Conservation (phyloP, 2,329 filamentous ascomycete genomes). For the Lachnellula suecica region DNA sequence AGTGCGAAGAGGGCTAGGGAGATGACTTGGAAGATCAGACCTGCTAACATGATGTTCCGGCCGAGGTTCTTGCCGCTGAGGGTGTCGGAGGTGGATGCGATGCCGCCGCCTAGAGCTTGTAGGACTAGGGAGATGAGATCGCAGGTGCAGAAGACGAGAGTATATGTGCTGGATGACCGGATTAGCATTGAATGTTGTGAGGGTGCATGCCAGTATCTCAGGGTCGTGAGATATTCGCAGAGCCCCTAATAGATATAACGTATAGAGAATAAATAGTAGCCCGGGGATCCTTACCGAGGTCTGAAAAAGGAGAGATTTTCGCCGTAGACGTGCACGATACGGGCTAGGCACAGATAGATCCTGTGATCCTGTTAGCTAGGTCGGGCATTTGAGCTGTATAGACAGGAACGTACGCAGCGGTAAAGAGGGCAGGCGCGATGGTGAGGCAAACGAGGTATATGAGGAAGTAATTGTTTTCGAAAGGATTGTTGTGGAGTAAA, state of each 20-base stretch:
- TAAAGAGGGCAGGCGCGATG: conserved; percentile 47
- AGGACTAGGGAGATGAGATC: conserved; percentile 58
- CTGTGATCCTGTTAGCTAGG: not conserved
- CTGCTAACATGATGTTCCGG: conserved; percentile 39
- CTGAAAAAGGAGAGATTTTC: conserved; percentile 45
- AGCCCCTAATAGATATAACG: no score
- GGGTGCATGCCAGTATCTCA: no score
- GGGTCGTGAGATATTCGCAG: no score
- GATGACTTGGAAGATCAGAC: conserved; percentile 39
- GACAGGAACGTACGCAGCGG: conserved; percentile 41
- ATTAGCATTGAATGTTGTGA: no score
- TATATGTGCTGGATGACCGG: no score
- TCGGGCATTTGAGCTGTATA: conserved; percentile 1
- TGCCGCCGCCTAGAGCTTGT: conserved; percentile 56
- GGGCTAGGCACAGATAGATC: conserved; percentile 59
- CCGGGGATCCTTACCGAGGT: no score
- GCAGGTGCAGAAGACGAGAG: conserved; percentile 45
- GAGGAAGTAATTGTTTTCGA: conserved; percentile 53
- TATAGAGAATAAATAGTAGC: no score
- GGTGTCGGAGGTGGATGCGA: conserved; percentile 47
- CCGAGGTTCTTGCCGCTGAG: conserved; percentile 22
- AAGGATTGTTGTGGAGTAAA: conserved; percentile 52
- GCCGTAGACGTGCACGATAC: conserved; percentile 56
- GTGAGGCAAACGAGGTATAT: conserved; percentile 56
- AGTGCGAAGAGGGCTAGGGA: conserved; percentile 32